These are phyloP conservation scores for Suillus alpinus DNA, from an alignment of 768 basidiomycete genomes.

Conservation along the genomic window DNA sequence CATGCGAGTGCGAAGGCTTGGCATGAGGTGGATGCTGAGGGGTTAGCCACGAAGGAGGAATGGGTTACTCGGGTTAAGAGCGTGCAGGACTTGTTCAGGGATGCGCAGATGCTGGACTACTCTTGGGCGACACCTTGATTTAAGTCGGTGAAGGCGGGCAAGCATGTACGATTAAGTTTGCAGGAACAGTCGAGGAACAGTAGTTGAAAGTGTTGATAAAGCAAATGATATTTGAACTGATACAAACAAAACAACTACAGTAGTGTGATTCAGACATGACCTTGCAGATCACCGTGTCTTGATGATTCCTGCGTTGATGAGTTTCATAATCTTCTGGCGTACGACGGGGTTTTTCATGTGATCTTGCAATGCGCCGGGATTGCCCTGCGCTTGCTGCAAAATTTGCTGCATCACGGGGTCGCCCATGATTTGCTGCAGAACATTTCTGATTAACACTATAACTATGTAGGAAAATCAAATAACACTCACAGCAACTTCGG, in stretches of 20 bases:
- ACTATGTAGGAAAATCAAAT: background rate
- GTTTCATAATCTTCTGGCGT: constrained; percentile 79
- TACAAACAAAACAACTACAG: background rate
- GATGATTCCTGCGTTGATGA: constrained; percentile 92
- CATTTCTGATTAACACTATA: constrained; percentile 5
- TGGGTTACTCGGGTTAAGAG: constrained; percentile 39
- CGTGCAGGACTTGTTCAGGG: constrained; percentile 44
- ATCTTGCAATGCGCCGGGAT: constrained; percentile 87
- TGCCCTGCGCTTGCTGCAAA: constrained; percentile 86
- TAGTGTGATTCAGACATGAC: background rate
- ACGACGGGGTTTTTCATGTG: constrained; percentile 94
- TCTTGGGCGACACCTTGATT: constrained; percentile 59
- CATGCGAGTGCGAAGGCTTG: constrained; percentile 70
- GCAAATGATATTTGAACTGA: background rate
- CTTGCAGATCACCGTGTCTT: constrained; percentile 59
- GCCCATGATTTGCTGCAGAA: constrained; percentile 69
- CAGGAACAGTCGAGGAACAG: background rate
- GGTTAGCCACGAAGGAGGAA: constrained; percentile 32
- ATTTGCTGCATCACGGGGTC: constrained; percentile 95
- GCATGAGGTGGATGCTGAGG: constrained; percentile 50
- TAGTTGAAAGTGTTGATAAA: background rate
- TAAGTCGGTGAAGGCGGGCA: background rate
- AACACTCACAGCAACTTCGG: constrained; percentile 80
- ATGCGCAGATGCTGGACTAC: constrained; percentile 51
- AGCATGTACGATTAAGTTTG: background rate